A percentile compares a stretch with the other conserved stretches of the same genome.
These are phyloP conservation scores for Capsicum chinense DNA, from an alignment of 257 asterid genomes.

Conservation along the genomic window DNA sequence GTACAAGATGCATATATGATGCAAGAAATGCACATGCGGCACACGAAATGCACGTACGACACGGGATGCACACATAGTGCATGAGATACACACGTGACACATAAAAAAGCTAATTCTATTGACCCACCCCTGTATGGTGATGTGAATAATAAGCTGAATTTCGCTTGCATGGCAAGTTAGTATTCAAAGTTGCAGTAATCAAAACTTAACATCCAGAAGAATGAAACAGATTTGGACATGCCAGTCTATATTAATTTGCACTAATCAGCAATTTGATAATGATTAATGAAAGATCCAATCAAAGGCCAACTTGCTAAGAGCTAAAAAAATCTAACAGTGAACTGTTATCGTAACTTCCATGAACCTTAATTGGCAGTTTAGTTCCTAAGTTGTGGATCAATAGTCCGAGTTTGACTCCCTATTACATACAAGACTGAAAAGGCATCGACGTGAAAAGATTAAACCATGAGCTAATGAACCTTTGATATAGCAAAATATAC, in stretches of 20 bases:
- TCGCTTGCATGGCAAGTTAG: no score
- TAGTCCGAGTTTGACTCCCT: background rate
- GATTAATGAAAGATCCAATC: background rate
- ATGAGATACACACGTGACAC: no score
- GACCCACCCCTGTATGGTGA: no score
- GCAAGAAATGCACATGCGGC: no score
- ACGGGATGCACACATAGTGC: no score
- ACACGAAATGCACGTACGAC: no score
- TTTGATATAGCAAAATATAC: background rate
- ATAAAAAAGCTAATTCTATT: no score
- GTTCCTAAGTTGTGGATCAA: background rate
- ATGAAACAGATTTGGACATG: no score
- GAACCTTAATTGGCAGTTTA: background rate
- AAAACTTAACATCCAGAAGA: no score
- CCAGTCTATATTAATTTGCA: background rate
- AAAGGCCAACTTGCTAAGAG: background rate
- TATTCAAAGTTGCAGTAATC: no score
- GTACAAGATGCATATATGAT: no score
- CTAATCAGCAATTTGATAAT: background rate
- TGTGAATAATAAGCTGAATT: no score
- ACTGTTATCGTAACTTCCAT: background rate
- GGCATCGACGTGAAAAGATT: background rate
- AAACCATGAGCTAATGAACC: background rate
- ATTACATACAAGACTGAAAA: background rate
- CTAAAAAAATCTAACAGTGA: background rate